These are phyloP conservation scores for Leishmania gerbilli DNA, from an alignment of 208 protist species.

Conservation along the genomic window DNA sequence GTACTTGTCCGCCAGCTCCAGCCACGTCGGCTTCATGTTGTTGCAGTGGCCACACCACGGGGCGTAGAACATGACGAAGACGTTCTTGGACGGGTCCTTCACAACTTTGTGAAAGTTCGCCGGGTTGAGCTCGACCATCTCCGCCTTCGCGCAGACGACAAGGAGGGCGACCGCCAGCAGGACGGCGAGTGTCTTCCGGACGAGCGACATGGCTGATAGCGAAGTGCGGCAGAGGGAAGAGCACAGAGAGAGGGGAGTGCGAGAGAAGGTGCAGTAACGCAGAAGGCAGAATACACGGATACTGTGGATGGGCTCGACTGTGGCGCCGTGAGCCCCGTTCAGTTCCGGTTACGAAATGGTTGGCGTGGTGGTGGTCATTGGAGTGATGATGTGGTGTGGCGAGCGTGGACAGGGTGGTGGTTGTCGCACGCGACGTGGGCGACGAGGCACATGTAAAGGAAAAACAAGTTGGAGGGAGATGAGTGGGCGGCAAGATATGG, in stretches of 20 bases:
- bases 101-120: constrained; percentile 84
- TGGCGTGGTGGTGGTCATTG: neutral
- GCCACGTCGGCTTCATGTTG: constrained; percentile 87
- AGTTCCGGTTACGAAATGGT: neutral
- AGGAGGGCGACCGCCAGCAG: constrained; percentile 27
- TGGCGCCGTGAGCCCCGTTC: neutral
- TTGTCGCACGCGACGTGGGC: neutral
- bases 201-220: constrained; percentile 8
- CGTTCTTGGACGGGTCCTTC: constrained; percentile 85
- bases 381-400: neutral
- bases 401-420: neutral
- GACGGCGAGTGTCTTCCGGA: constrained; percentile 20
- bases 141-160: constrained; percentile 30
- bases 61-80: constrained; percentile 97
- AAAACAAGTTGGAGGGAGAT: neutral
- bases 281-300: no score
- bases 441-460: neutral
- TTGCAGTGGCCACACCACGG: constrained; percentile 98
- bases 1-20: constrained; percentile 64
- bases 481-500: neutral
- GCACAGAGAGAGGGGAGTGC: neutral
- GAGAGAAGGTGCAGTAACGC: no score
- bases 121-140: constrained; percentile 69
- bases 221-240: neutral
- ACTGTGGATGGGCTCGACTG: neutral